A percentile compares a stretch with the other conserved stretches of the same genome.
Evolutionary conservation across 2,329 filamentous ascomycete species (phyloP).

Genomic region (Trichoderma sp.): DNA sequence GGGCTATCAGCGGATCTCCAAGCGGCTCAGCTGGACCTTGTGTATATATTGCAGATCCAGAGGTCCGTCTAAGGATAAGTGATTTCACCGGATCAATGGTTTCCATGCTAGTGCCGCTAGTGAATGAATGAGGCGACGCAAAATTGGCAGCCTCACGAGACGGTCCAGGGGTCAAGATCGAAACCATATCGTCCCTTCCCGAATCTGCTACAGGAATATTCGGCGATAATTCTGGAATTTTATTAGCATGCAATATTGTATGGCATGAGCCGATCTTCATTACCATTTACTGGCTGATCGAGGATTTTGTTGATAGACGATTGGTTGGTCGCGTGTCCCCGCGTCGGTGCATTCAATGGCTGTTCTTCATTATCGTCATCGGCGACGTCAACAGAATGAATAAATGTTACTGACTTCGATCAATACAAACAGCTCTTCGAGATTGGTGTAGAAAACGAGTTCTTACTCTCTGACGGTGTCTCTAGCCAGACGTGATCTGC

Average conservation of each 20-base stretch:
- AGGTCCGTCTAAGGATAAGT: neutral
- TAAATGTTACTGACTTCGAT: neutral
- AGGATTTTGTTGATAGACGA: neutral
- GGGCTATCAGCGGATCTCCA: neutral
- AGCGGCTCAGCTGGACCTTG: neutral
- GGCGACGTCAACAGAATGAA: neutral
- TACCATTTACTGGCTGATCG: neutral
- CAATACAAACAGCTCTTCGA: neutral
- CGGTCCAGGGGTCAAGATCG: neutral
- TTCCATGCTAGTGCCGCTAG: neutral
- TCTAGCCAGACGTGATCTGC: constrained; percentile 1
- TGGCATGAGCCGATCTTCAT: neutral
- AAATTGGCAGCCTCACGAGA: neutral
- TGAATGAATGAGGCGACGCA: neutral
- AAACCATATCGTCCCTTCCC: neutral
- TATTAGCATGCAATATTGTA: neutral
- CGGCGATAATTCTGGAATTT: neutral
- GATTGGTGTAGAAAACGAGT: neutral
- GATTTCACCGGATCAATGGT: neutral
- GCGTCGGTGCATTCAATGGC: too few relatives aligned
- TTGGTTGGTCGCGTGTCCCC: neutral
- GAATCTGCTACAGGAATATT: neutral
- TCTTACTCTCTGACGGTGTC: neutral
- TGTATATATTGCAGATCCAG: neutral
- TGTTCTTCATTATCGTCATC: neutral